These are phyloP conservation scores for Lithospermum erythrorhizon DNA, from an alignment of 257 asterid species.

Conservation along the genomic window DNA sequence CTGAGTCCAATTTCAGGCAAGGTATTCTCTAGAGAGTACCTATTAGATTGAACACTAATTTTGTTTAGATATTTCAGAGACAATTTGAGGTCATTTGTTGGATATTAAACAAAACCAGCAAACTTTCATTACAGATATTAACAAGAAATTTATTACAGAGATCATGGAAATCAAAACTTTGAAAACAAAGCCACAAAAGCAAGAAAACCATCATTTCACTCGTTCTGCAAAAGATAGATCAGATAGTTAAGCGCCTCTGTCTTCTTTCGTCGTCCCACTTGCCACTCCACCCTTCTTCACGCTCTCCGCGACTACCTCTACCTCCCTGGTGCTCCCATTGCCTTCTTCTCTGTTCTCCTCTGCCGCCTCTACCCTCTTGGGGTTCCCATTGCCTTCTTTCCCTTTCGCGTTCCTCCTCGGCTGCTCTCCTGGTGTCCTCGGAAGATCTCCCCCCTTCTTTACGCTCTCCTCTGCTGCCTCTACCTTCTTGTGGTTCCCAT, in stretches of 20 bases:
- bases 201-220: neutral
- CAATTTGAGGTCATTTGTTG: no score
- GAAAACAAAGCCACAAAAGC: neutral
- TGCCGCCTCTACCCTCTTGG: neutral
- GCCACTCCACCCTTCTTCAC: neutral
- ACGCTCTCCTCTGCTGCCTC: conserved; percentile 6
- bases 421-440: conserved; percentile 9
- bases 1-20: neutral
- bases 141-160: neutral
- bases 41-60: no score
- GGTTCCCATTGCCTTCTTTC: conserved; percentile 1
- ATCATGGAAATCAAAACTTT: neutral
- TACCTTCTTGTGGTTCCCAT: conserved; percentile 1
- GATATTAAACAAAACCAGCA: neutral
- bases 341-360: neutral
- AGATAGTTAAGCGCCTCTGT: conserved; percentile 4
- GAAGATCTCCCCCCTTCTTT: neutral
- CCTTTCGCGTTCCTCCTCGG: conserved; percentile 7
- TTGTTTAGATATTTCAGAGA: no score
- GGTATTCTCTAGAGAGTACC: no score
- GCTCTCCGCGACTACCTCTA: neutral
- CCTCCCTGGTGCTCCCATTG: neutral
- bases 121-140: neutral
- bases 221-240: neutral
- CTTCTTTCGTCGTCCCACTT: conserved; percentile 11